phyloP scores from a whole-genome alignment of 768 basidiomycete genomes.

The Boletus sp. region DNA sequence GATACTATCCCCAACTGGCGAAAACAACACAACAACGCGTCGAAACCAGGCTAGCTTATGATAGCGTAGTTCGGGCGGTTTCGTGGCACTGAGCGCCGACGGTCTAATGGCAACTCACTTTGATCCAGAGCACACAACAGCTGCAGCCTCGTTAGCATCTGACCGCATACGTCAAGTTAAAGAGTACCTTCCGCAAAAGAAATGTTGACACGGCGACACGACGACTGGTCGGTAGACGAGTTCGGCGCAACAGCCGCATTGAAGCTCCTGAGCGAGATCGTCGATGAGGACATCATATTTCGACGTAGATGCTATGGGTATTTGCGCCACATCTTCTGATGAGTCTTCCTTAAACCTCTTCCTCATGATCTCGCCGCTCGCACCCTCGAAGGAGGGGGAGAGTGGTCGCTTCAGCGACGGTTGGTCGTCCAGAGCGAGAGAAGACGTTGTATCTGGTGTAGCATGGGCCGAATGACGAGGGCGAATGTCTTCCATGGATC shows the following conservation, averaged over 20 bases:
- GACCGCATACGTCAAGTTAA: background rate
- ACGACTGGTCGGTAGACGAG: slow-evolving; percentile 80
- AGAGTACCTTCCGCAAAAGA: slow-evolving; percentile 82
- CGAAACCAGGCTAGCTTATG: background rate
- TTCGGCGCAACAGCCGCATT: slow-evolving; percentile 83
- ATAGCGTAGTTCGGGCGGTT: background rate
- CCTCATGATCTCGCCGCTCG: slow-evolving; percentile 44
- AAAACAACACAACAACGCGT: background rate
- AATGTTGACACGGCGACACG: slow-evolving; percentile 83
- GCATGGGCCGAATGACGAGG: background rate
- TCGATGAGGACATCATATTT: slow-evolving; percentile 43
- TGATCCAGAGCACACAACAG: slow-evolving; percentile 81
- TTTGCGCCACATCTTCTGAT: slow-evolving; percentile 17
- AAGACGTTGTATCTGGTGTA: background rate
- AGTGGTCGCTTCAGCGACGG: slow-evolving; percentile 55
- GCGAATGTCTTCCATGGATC: slow-evolving; percentile 17
- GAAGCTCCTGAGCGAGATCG: slow-evolving; percentile 68
- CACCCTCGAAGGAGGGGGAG: slow-evolving; percentile 54
- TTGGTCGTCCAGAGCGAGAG: slow-evolving; percentile 11
- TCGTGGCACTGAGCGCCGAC: background rate
- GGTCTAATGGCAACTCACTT: slow-evolving; percentile 49
- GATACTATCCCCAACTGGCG: background rate
- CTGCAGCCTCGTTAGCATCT: slow-evolving; percentile 51
- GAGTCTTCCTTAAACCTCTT: slow-evolving; percentile 58
- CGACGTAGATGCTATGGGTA: slow-evolving; percentile 16